Evolutionary conservation across 805 yeast species (phyloP), one percentile per base, ranked within the genome.

Genomic region (Schizosaccharomyces osmophilus): DNA sequence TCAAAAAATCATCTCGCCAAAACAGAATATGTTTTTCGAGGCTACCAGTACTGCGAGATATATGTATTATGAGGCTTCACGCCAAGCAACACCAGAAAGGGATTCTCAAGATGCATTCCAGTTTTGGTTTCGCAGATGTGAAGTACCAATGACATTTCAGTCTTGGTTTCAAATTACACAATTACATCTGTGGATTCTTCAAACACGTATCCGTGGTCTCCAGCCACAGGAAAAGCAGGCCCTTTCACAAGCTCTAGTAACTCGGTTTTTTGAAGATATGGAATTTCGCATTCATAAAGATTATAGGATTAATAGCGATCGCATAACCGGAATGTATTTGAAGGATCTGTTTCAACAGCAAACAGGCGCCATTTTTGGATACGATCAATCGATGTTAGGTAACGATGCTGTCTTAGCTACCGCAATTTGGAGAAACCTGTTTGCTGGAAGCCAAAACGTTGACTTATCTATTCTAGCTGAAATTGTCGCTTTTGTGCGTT

Each of bases 121-220:
- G 13, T 45, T 45, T n/a, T 51, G 57, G 57, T 59, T 39, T n/a
- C 31, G 43, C 19, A 48, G 24, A 5, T 59, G 61, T 26, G 41
- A 80, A 31, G 74, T 93, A 68, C 95, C 95, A 43, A 77, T 79
- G 69, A 84, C 97, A 0, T 89, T 90, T 69, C 81, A 90, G n/a
- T 95, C 88, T 71, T 90, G 96, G 95, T 90, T 84, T 71, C 97
- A 90, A 73, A 84, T 93, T 64, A 85, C 95, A 5, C 76, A 84
- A 0, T 76, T 93, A 66, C 98, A 93, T 71, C 82, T 86, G 63
- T 93, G 99, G 99, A 82, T 93, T 68, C 76, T 93, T 58, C 84
- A 84, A 65, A 95, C 86, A 19, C 82, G 98, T 69, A 89, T 93
- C 96, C 82, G 99, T 71, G 94, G 94, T 9, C 78, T 93, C 84